phyloP scores from a whole-genome alignment of 805 yeast genomes.

The Hanseniaspora nectarophila region DNA sequence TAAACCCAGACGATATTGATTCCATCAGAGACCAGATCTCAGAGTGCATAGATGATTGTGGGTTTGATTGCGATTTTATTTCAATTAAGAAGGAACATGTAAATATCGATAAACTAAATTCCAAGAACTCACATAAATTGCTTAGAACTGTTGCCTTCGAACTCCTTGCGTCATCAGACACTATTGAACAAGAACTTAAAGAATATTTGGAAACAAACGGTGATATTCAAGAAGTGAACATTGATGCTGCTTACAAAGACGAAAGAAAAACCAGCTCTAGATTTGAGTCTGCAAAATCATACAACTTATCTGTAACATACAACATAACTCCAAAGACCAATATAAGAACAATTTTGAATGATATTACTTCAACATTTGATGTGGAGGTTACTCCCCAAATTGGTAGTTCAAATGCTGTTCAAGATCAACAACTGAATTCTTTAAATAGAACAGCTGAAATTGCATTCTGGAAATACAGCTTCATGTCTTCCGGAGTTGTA shows the following conservation, averaged over 20 bases:
- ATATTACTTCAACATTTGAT: conserved; percentile 45
- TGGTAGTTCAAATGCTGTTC: conserved; percentile 11
- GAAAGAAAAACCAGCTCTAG: neutral
- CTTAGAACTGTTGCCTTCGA: neutral
- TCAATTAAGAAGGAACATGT: conserved; percentile 19
- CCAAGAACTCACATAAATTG: neutral
- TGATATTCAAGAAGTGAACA: conserved; percentile 14
- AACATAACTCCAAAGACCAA: conserved; percentile 36
- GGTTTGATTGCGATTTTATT: conserved; percentile 45
- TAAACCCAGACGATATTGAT: conserved; percentile 24
- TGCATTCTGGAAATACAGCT: conserved; percentile 51
- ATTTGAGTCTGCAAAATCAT: conserved; percentile 1
- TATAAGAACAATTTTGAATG: conserved; percentile 2
- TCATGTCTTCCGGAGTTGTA: conserved; percentile 39
- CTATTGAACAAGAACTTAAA: neutral
- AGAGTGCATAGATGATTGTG: conserved; percentile 61
- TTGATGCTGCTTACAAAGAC: neutral
- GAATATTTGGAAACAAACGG: conserved; percentile 3
- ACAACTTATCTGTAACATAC: conserved; percentile 41
- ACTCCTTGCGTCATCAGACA: neutral
- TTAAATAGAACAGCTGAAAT: conserved; percentile 63
- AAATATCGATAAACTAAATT: neutral
- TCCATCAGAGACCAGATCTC: conserved; percentile 23
- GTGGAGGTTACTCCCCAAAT: conserved; percentile 38
- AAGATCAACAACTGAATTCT: conserved; percentile 49